Base-by-base conservation (phyloP, 495 filamentous ascomycete genomes). In the Penicillium mononematosum region DNA sequence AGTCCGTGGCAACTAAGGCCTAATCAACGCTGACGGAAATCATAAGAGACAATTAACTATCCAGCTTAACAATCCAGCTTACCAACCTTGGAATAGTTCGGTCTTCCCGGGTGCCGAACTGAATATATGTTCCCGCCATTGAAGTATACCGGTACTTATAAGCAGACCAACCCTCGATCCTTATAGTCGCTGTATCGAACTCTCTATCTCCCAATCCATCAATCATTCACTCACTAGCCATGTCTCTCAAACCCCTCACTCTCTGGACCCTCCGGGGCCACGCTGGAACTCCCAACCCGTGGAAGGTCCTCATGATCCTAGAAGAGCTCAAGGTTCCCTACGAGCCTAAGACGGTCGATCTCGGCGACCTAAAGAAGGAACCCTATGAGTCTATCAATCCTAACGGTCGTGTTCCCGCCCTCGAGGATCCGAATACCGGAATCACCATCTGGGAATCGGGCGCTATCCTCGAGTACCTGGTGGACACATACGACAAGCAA, bases 401-500 rank as follows among this genome's bases (percentile, higher is more conserved):
- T 58, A 91, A 92, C 70, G 88, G 88, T 50, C 86, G 89, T 12
- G 63, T 76, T 43, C 79, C 80, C 34, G 72, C 78, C 45, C 83
- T 90, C 55, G 69, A 87, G 45, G 88, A 90, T 65, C 79, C 83
- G 25, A 90, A 91, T 74, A 87, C 81, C 0, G 79, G 72, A 55
- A 70, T 88, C 58, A 84, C 73, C 0, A 62, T 91, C 14, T 90
- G 86, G 85, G 87, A 91, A 63, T 86, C 83, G 5, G 88, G 86
- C 53, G 88, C 89, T 16, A 89, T 90, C 68, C 56, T 90, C 59
- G 75, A 86, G 55, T 92, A 92, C 65, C 73, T 91, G n/a, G 64
- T 89, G 39, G 85, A 88, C 22, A 79, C 73, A 17, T 92, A 91
- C 73, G 87, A 91, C 71, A 82, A 71, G 52, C 67, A 82, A 12